Base-by-base conservation (phyloP, 2,329 filamentous ascomycete species). In the Dendryphion nanum region DNA sequence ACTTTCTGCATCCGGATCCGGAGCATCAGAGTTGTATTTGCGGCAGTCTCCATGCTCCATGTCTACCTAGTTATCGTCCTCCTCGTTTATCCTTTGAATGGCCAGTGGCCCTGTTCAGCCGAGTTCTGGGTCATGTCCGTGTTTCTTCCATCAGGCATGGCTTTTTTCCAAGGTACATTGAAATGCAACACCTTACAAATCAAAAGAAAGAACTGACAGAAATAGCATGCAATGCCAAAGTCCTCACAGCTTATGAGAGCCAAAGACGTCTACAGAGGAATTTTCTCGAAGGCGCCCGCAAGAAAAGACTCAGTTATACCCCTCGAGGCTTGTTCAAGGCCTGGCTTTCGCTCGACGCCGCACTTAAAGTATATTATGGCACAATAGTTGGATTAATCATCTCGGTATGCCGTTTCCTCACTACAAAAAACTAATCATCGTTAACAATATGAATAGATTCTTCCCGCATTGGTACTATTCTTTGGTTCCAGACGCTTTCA, bases 401-500 rank as follows among this genome's bases (percentile, higher is more conserved):
- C 24, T 59, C 62, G 6, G 62, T 65, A 50, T 34, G 57, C 41
- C 32, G n/a, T 15, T n/a, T 4, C n/a, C 2, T n/a, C 3, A 8
- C 3, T 26, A 26, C 23, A 26, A 26, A 10, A 3, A n/a, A 10
- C 21, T 14, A 21, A 13, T 18, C 8, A 30, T 37, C 13, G 12
- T 16, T 4, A 31, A 54, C 61, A 32, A 63, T 16, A 35, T 31
- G 5, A 4, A 13, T 48, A 85, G 81, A 59, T 85, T 3, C 50
- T 78, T 37, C 66, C 82, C 8, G 78, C 80, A 0, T 46, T 82
- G 23, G 57, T 82, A 35, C 76, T 83, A 61, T 86, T 75, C 60
- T 68, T 82, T 48, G 69, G 81, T 21, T 86, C 82, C 1, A 76
- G 74, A 35, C 82, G 83, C 44, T 86, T 84, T 50, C 82, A 86